Conservation (phyloP, 768 basidiomycete genomes). For the Amanita pallidorosea region DNA sequence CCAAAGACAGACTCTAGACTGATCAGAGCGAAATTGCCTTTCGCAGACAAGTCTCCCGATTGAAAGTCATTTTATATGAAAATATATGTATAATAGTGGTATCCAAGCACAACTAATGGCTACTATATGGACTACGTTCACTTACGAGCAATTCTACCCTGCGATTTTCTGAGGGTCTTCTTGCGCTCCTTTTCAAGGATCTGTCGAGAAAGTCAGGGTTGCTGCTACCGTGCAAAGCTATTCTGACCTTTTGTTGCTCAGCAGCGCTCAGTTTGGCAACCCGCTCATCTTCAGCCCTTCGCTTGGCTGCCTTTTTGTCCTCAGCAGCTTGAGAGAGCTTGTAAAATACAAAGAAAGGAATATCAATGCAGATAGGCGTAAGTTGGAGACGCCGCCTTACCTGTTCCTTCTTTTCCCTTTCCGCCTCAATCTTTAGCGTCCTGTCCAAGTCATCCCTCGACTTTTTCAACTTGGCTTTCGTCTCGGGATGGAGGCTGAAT, state of each 20-base stretch:
- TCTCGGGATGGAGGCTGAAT: slow-evolving; percentile 68
- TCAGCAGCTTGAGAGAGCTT: slow-evolving; percentile 40
- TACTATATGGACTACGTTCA: slow-evolving; percentile 13
- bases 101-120: neutral
- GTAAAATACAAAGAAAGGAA: neutral
- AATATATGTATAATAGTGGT: neutral
- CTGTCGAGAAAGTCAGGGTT: slow-evolving; percentile 20
- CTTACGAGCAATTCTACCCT: slow-evolving; percentile 52
- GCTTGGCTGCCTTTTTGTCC: slow-evolving; percentile 63
- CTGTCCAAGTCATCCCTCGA: slow-evolving; percentile 63
- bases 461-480: slow-evolving; percentile 65
- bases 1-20: neutral
- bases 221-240: neutral
- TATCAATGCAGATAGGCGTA: neutral
- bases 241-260: slow-evolving; percentile 71
- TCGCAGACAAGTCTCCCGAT: neutral
- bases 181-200: slow-evolving; percentile 71
- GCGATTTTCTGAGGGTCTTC: slow-evolving; percentile 56
- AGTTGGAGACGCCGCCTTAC: slow-evolving; percentile 18
- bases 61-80: neutral
- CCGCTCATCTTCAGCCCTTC: slow-evolving; percentile 62
- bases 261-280: slow-evolving; percentile 62
- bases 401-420: slow-evolving; percentile 63
- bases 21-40: neutral
- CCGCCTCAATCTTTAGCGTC: slow-evolving; percentile 54